Percentiles rank a stretch among this genome's conserved stretches.
phyloP scores from a whole-genome alignment of 108 stramenopile genomes.

The Aurantiochytrium sp. region DNA sequence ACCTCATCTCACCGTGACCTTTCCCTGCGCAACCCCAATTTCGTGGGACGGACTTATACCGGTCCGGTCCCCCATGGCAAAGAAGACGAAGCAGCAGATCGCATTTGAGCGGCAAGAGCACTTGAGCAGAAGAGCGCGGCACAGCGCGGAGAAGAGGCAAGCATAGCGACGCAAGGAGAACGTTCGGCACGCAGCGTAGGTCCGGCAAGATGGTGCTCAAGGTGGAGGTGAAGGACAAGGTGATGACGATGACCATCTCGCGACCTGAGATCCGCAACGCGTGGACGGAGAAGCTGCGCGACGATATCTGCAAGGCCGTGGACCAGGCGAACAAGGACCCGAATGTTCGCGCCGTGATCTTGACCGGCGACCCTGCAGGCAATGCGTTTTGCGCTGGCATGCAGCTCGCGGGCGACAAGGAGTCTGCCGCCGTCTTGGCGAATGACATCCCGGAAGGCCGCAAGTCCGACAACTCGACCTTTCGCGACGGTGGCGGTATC shows the following conservation, averaged over 20 bases:
- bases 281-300: slow-evolving; percentile 1
- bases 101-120: too few species aligned
- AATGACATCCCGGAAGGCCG: not conserved
- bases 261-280: not conserved
- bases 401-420: not conserved
- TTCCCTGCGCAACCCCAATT: too few species aligned
- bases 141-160: too few species aligned
- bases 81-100: too few species aligned
- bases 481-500: not conserved
- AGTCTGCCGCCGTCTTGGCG: not conserved
- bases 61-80: too few species aligned
- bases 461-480: not conserved
- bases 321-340: not conserved
- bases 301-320: not conserved
- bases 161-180: too few species aligned
- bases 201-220: not conserved
- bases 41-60: too few species aligned
- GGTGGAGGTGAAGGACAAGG: not conserved
- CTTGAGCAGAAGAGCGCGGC: too few species aligned
- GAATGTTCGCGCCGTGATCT: not conserved
- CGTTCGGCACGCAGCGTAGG: too few species aligned
- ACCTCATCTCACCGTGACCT: too few species aligned
- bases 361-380: not conserved
- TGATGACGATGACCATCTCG: not conserved
- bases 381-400: not conserved